Evolutionary conservation across 176 grass and related monocot genomes (phyloP), one percentile per base, ranked within the genome.

Genomic region (Musa itinerans): DNA sequence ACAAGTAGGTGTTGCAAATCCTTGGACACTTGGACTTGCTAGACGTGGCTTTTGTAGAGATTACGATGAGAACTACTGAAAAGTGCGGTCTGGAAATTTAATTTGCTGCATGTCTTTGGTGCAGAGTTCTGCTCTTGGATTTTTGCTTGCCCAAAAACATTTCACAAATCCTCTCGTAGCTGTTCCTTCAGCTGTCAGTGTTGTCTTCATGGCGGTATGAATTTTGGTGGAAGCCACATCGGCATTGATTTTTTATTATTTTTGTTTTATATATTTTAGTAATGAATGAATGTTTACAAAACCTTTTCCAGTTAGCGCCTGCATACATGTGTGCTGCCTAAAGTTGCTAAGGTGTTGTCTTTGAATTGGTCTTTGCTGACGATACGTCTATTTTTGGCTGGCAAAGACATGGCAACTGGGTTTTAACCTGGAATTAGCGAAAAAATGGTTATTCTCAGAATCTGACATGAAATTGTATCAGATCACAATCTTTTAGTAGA

Each of bases 141-240:
- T 99, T 84, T 85, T 99, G 81, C 90, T 99, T 53, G 95, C 95
- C 50, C 95, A 99, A 82, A 99, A 94, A 81, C 95, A 99, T 55
- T 99, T 99, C 76, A 91, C 84, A 52, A 91, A 99, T 82, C 90
- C 95, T 15, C 90, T 99, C 58, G 95, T 99, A 75, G 90, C 90
- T 22, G 86, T 99, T 87, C 90, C 95, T 83, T 99, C 95, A 80
- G 95, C 95, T 78, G 95, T 99, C 71, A 99, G 90, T 43, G 95
- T 99, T 0, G 90, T 99, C 59, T 84, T 75, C 82, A 99, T 99
- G 95, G 90, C 95, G 26, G 90, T 99, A 91, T 67, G 86, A 63
- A 76, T 77, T 62, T 19, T 63, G 57, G 14, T 75, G 76, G 57
- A 52, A 50, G 22, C 75, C 74, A 76, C 52, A 72, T 55, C 9